Conservation (phyloP, 768 basidiomycete species). For the Suillus subluteus region DNA sequence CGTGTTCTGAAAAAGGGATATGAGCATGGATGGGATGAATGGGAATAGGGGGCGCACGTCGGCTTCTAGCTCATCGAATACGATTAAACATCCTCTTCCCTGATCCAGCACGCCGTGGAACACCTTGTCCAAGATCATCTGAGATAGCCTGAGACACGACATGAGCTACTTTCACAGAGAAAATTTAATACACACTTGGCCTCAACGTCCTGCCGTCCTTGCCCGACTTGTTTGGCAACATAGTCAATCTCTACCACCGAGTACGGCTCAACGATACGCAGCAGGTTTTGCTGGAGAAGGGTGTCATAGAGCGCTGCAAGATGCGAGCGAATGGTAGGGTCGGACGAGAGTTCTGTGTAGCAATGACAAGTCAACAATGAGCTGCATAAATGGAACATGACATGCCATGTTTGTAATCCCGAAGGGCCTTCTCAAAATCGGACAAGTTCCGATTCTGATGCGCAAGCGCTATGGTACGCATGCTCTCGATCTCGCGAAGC, state of each 20-base stretch:
- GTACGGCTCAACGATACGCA: constrained; percentile 96
- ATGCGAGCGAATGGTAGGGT: constrained; percentile 94
- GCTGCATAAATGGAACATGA: constrained; percentile 1
- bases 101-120: constrained; percentile 97
- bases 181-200: constrained; percentile 64
- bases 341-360: constrained; percentile 83
- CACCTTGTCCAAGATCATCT: constrained; percentile 98
- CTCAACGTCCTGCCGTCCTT: constrained; percentile 87
- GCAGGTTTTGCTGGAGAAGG: constrained; percentile 91
- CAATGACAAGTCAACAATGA: neutral
- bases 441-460: constrained; percentile 89
- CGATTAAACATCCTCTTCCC: constrained; percentile 85
- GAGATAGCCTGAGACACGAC: constrained; percentile 66
- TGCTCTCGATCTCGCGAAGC: constrained; percentile 88
- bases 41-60: constrained; percentile 63
- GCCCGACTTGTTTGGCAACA: constrained; percentile 85
- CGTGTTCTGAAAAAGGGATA: constrained; percentile 58
- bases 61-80: constrained; percentile 86
- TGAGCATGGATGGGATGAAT: neutral
- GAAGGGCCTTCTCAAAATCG: constrained; percentile 85
- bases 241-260: constrained; percentile 89
- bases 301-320: constrained; percentile 95
- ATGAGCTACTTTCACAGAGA: constrained; percentile 10
- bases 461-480: constrained; percentile 94
- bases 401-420: constrained; percentile 82